Conservation (phyloP, 257 asterid species). For the Anisodus tanguticus region DNA sequence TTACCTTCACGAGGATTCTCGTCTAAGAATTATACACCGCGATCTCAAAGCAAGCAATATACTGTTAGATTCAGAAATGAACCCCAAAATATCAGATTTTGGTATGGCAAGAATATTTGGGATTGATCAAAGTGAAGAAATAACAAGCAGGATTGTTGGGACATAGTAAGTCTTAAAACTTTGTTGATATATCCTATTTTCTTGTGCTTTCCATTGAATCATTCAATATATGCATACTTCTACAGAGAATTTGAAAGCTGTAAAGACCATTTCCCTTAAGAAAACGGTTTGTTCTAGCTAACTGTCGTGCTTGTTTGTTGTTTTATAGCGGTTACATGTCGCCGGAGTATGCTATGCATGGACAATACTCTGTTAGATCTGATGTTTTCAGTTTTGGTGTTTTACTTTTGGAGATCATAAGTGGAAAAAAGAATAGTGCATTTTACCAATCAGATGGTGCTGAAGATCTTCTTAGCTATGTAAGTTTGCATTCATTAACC, state of each 20-base stretch:
- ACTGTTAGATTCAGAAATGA: slow-evolving; percentile 37
- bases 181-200: background rate
- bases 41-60: slow-evolving; percentile 43
- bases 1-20: slow-evolving; percentile 45
- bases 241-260: background rate
- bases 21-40: slow-evolving; percentile 34
- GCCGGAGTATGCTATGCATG: slow-evolving; percentile 35
- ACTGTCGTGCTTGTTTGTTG: background rate
- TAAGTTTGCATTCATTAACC: slow-evolving; percentile 29
- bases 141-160: slow-evolving; percentile 35
- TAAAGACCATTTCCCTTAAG: background rate
- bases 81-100: slow-evolving; percentile 44
- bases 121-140: slow-evolving; percentile 30
- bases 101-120: slow-evolving; percentile 35
- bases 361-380: slow-evolving; percentile 32
- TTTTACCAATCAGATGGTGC: slow-evolving; percentile 24
- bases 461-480: slow-evolving; percentile 34
- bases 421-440: slow-evolving; percentile 30
- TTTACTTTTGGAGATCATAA: slow-evolving; percentile 37
- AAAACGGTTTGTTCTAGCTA: background rate
- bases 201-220: too few relatives aligned
- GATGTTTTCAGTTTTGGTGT: slow-evolving; percentile 41
- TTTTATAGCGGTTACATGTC: slow-evolving; percentile 41
- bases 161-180: slow-evolving; percentile 32
- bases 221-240: background rate